phyloP scores from a whole-genome alignment of 2,329 filamentous ascomycete genomes.

The Sporothrix phasma region DNA sequence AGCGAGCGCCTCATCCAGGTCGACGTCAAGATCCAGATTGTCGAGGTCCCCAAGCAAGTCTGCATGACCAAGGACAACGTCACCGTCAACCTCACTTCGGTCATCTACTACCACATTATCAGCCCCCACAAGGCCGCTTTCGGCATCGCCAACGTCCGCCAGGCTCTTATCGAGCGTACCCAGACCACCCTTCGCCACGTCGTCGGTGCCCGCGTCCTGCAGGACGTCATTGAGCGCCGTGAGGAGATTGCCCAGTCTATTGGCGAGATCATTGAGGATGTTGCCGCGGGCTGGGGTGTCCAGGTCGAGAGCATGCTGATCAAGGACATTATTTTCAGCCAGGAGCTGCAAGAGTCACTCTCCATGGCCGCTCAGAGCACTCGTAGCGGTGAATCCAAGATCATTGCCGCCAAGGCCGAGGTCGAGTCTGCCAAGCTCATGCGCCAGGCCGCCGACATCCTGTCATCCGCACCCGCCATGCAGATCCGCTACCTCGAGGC shows the following conservation, averaged over 20 bases:
- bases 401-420: constrained; percentile 93
- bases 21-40: constrained; percentile 98
- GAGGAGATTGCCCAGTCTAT: constrained; percentile 95
- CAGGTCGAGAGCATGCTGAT: constrained; percentile 97
- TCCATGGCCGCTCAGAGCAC: constrained; percentile 98
- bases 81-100: constrained; percentile 81
- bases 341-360: constrained; percentile 88
- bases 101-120: constrained; percentile 98
- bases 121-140: constrained; percentile 95
- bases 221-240: constrained; percentile 96
- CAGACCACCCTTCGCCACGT: constrained; percentile 93
- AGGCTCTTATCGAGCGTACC: constrained; percentile 94
- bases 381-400: constrained; percentile 96
- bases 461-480: constrained; percentile 90
- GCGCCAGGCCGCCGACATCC: constrained; percentile 86
- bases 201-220: constrained; percentile 85
- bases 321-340: constrained; percentile 97
- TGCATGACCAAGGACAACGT: constrained; percentile 99
- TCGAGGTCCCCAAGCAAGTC: constrained; percentile 89
- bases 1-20: constrained; percentile 83
- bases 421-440: constrained; percentile 93
- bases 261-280: constrained; percentile 94
- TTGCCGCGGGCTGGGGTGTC: constrained; percentile 87
- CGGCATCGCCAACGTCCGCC: constrained; percentile 86
- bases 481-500: constrained; percentile 96